Percentiles rank a stretch among this genome's conserved stretches.
Conservation (phyloP, 176 grass and related monocot genomes). For the Pontederia paniculata region DNA sequence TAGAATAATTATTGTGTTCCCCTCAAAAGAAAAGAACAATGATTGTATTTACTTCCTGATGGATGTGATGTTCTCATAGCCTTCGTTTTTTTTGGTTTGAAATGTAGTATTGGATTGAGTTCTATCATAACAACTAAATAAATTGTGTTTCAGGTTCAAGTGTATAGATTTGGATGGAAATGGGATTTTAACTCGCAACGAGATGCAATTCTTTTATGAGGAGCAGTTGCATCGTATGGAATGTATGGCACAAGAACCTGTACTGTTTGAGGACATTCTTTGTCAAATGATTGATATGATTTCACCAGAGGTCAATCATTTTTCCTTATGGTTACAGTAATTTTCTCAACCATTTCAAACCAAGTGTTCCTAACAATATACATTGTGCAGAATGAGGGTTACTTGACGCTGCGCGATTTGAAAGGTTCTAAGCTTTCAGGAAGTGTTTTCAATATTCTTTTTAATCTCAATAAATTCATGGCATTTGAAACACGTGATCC, state of each 20-base stretch:
- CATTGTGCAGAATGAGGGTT: conserved; percentile 56
- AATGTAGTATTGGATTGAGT: not conserved
- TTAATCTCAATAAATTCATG: conserved; percentile 97
- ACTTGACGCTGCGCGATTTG: conserved; percentile 64
- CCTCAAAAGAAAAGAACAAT: no score
- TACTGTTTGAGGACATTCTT: conserved; percentile 85
- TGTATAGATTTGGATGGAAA: conserved; percentile 95
- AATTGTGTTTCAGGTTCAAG: conserved; percentile 52
- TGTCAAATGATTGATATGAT: conserved; percentile 96
- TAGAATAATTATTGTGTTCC: no score
- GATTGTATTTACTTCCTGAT: no score
- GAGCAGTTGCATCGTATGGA: conserved; percentile 99
- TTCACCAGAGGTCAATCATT: conserved; percentile 53
- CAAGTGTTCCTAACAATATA: not conserved
- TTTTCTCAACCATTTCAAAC: not conserved
- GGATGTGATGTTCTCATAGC: no score
- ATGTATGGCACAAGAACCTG: conserved; percentile 94
- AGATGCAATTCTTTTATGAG: conserved; percentile 87
- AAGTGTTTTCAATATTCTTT: conserved; percentile 91
- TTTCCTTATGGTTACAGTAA: not conserved
- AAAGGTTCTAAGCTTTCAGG: conserved; percentile 67
- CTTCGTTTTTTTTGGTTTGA: no score
- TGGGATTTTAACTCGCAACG: conserved; percentile 67
- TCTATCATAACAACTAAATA: not conserved
- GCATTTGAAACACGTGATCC: conserved; percentile 90